Evolutionary conservation across 345 rosid species (phyloP).

Genomic region (Pistacia integerrima): DNA sequence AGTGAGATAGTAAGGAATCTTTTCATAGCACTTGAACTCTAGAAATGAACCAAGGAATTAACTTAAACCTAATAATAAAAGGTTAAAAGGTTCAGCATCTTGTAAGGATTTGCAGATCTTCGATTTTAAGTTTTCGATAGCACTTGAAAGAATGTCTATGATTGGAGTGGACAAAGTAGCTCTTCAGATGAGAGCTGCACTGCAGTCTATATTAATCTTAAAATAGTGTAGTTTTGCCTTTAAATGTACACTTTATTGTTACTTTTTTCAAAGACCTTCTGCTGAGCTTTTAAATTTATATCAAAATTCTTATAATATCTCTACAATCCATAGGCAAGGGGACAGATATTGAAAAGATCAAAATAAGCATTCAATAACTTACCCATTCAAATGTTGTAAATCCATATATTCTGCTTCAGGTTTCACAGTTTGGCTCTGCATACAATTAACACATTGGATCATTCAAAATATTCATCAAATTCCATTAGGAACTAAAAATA

Average conservation of each 20-base stretch:
- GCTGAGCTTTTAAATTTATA: neutral
- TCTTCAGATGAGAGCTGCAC: neutral
- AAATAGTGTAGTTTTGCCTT: no score
- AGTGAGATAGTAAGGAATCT: conserved; percentile 13
- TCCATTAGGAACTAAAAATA: conserved; percentile 1
- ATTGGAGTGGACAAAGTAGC: neutral
- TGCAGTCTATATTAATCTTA: neutral
- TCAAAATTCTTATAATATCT: neutral
- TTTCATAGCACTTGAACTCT: neutral
- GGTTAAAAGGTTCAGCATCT: neutral
- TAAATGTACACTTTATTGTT: neutral
- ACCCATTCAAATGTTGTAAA: conserved; percentile 57
- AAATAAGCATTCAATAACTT: conserved; percentile 26
- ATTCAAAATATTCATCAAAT: neutral
- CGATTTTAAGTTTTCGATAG: neutral
- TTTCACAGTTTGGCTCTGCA: conserved; percentile 61
- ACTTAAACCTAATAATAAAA: neutral
- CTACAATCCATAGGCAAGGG: neutral
- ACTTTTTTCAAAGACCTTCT: neutral
- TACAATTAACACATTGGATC: conserved; percentile 9
- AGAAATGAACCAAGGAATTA: conserved; percentile 6
- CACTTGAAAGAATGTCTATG: neutral
- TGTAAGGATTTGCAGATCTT: neutral
- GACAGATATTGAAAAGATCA: neutral
- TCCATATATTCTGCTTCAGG: conserved; percentile 76